Evolutionary conservation across 306 rosid genomes (phyloP), one percentile per base, ranked within the genome.

Genomic region (Sindora glabra): DNA sequence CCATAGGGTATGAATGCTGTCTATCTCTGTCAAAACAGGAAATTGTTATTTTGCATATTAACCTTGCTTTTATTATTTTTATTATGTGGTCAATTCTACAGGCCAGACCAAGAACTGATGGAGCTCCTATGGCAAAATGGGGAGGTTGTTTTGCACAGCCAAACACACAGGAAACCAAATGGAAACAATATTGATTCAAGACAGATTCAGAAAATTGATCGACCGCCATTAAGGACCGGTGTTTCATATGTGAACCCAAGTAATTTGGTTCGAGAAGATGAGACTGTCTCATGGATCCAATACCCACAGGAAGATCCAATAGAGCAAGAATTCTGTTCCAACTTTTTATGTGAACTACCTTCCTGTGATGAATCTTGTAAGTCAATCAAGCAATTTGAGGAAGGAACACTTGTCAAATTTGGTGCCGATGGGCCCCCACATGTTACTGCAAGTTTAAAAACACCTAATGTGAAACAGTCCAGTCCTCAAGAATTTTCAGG

Each of bases 111-210:
- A 77, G 95, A 86, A 55, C 60, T 86, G 6, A 92, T 81, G 21
- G 97, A 89, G 80, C 87, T 89, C 19, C 26, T 86, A 56, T 83
- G 97, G 95, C 65, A 74, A 71, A 79, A 89, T 73, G 97, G 97
- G n/a, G 95, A 83, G 41, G 87, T 89, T 57, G 95, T 89, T 32
- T 71, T 81, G 56, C 74, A 83, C 16, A 81, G 89, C 73, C 97
- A 86, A 77, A 62, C 82, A 25, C 67, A 55, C 3, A 74, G 67
- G 69, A 83, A 79, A 59, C 69, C 71, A 13, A 54, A 48, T 57
- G 32, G 15, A 33, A 64, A 36, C 63, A 72, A 77, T 27, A 74
- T 26, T 46, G 70, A 80, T 50, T 58, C 58, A 10, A 76, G 83
- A 51, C 90, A 74, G 38, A 39, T 68, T 62, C 86, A 67, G 59